Percentiles rank a stretch among this genome's conserved stretches.
Conservation (phyloP, 352 stramenopile species). For the Phytophthora constricta region DNA sequence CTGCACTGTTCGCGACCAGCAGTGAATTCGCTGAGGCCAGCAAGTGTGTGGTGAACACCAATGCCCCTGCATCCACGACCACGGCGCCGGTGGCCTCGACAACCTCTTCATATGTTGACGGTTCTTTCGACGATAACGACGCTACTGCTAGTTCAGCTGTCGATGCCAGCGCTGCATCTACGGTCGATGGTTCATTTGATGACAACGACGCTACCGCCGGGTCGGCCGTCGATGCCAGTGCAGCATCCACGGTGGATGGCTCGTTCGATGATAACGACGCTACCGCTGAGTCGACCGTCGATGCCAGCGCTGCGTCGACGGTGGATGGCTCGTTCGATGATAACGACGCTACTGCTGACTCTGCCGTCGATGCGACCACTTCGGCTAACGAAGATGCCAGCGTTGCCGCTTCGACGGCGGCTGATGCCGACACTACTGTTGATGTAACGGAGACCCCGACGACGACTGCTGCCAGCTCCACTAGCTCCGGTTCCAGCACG, state of each 20-base stretch:
- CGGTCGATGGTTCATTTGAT: not conserved
- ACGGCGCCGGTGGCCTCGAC: not conserved
- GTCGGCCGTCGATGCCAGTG: not conserved
- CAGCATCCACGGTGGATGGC: not conserved
- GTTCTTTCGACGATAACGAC: constrained; percentile 1
- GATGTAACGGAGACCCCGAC: constrained; percentile 5
- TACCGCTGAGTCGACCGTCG: constrained; percentile 5
- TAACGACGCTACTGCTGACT: constrained; percentile 6
- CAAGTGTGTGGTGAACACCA: constrained; percentile 10
- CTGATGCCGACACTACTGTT: constrained; percentile 5
- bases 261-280: constrained; percentile 9
- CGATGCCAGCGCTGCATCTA: not conserved
- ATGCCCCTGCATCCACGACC: constrained; percentile 1
- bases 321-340: constrained; percentile 5
- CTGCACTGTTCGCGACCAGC: constrained; percentile 13
- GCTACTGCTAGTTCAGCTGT: not conserved
- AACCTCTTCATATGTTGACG: not conserved
- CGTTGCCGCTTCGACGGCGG: constrained; percentile 3
- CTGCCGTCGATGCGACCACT: not conserved
- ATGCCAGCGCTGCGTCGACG: not conserved
- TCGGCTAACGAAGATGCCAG: not conserved
- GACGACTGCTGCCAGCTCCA: constrained; percentile 12
- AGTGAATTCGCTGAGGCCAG: constrained; percentile 11
- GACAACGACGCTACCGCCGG: not conserved
- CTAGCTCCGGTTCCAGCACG: constrained; percentile 6